These are phyloP conservation scores for Stevia rebaudiana DNA, from an alignment of 140 eudicot genomes.

Conservation along the genomic window DNA sequence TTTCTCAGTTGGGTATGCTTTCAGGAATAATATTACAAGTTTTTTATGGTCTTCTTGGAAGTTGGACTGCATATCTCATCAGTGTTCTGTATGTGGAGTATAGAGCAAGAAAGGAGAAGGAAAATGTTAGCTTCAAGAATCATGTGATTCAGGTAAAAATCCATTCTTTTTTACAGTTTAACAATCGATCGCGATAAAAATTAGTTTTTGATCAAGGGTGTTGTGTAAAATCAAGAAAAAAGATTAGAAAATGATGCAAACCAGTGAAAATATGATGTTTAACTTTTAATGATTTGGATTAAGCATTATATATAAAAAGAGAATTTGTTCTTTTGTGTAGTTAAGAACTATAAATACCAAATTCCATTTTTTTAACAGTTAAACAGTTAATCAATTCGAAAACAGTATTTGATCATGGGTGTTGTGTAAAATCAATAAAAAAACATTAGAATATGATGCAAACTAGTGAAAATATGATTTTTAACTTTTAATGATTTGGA, in stretches of 20 bases:
- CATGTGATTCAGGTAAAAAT: constrained; percentile 72
- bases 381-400: not conserved
- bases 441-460: constrained; percentile 9
- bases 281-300: too few species aligned
- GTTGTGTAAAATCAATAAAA: constrained; percentile 7
- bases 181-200: not conserved
- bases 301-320: too few species aligned
- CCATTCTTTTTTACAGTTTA: not conserved
- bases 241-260: too few species aligned
- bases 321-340: too few species aligned
- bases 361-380: not conserved
- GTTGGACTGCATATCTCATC: constrained; percentile 88
- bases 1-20: constrained; percentile 83
- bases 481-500: constrained; percentile 6
- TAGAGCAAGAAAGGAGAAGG: constrained; percentile 68
- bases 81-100: constrained; percentile 77
- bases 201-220: constrained; percentile 6
- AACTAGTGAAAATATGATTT: not conserved
- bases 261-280: too few species aligned
- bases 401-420: constrained; percentile 11
- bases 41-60: constrained; percentile 70
- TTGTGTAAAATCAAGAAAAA: constrained; percentile 7
- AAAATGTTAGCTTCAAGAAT: constrained; percentile 74
- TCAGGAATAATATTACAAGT: constrained; percentile 64
- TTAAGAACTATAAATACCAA: too few species aligned